Conservation (phyloP, 176 grass and related monocot species). For the Oryza glumipatula region DNA sequence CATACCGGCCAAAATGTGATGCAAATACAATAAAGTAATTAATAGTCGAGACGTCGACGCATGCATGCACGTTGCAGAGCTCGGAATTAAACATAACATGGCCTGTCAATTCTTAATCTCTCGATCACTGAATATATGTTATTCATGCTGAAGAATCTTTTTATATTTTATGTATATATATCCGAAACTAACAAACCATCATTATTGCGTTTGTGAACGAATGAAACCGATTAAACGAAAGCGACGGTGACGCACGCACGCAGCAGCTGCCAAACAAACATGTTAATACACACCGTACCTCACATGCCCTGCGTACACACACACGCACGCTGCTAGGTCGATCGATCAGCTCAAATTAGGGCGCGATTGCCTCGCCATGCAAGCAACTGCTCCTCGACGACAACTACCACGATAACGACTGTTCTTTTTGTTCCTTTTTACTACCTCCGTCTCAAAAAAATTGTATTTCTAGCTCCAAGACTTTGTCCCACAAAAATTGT, state of each 20-base stretch:
- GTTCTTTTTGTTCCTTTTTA: too few relatives aligned
- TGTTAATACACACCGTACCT: not conserved
- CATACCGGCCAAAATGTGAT: not conserved
- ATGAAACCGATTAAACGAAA: not conserved
- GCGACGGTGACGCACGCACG: not conserved
- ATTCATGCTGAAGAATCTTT: not conserved
- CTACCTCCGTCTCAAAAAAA: too few relatives aligned
- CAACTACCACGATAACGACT: not conserved
- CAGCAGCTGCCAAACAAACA: not conserved
- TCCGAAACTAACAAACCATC: not conserved
- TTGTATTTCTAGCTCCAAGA: too few relatives aligned
- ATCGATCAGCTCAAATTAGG: not conserved
- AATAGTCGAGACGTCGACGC: not conserved
- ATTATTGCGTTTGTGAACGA: not conserved
- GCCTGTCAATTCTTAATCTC: not conserved
- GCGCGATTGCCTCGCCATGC: not conserved
- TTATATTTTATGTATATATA: not conserved
- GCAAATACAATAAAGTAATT: too few relatives aligned
- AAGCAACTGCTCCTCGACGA: not conserved
- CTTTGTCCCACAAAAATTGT: too few relatives aligned
- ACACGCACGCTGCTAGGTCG: not conserved
- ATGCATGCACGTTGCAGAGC: not conserved
- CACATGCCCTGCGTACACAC: not conserved
- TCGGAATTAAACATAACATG: constrained; percentile 14
- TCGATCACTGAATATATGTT: not conserved